Evolutionary conservation across 495 filamentous ascomycete genomes (phyloP).

Genomic region (Cercophora sp.): DNA sequence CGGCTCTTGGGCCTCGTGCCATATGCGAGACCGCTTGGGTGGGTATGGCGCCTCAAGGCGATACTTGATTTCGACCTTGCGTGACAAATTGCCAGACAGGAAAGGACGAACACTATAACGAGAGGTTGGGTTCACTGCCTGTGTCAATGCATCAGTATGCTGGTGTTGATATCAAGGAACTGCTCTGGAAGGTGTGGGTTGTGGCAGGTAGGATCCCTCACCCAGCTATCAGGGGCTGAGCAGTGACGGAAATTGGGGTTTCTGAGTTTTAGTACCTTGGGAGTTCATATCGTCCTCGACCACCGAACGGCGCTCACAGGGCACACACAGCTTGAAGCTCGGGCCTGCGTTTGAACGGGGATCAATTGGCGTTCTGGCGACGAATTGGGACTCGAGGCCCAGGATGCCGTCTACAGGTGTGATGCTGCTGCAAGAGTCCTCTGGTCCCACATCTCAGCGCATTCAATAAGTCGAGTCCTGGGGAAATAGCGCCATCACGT

Average conservation of each 20-base stretch:
- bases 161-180: too few relatives aligned
- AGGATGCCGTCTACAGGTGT: too few relatives aligned
- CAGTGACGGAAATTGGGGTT: background rate
- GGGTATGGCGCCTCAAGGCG: too few relatives aligned
- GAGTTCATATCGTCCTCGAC: conserved; percentile 12
- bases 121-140: too few relatives aligned
- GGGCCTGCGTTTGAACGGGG: background rate
- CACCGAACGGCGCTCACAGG: background rate
- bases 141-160: too few relatives aligned
- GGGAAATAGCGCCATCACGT: conserved; percentile 11
- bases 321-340: background rate
- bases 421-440: background rate
- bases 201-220: too few relatives aligned
- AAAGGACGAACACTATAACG: too few relatives aligned
- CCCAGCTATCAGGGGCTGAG: conserved; percentile 17
- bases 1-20: too few relatives aligned
- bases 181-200: too few relatives aligned
- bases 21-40: too few relatives aligned
- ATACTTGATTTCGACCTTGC: too few relatives aligned
- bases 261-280: conserved; percentile 13
- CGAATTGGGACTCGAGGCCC: background rate
- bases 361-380: conserved; percentile 4
- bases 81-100: too few relatives aligned
- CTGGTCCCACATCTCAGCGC: background rate
- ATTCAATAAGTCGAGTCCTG: background rate